Conservation (phyloP, 2,329 filamentous ascomycete species). For the Paradendryphiella salina region DNA sequence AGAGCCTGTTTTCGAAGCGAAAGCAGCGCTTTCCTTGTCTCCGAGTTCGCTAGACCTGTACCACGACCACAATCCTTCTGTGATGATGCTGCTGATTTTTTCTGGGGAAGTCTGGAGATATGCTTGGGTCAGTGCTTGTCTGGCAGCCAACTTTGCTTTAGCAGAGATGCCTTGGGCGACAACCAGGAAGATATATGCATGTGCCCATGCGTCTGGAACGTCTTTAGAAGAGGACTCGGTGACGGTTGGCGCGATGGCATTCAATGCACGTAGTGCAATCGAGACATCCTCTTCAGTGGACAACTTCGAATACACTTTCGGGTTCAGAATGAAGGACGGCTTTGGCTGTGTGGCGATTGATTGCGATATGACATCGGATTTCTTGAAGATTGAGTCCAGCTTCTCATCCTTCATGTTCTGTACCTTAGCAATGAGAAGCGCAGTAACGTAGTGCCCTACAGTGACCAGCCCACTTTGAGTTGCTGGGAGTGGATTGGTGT, state of each 20-base stretch:
- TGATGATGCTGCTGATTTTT: slow-evolving; percentile 64
- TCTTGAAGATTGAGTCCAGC: slow-evolving; percentile 62
- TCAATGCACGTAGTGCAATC: slow-evolving; percentile 75
- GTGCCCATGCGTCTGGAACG: slow-evolving; percentile 74
- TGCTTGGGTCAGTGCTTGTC: slow-evolving; percentile 62
- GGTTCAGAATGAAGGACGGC: slow-evolving; percentile 82
- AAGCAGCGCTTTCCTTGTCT: slow-evolving; percentile 78
- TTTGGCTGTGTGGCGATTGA: slow-evolving; percentile 74
- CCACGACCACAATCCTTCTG: slow-evolving; percentile 80
- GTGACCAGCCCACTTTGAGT: slow-evolving; percentile 82
- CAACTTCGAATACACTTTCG: slow-evolving; percentile 82
- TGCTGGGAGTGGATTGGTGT: slow-evolving; percentile 74
- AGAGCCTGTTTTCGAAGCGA: slow-evolving; percentile 66
- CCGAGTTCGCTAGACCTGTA: slow-evolving; percentile 65
- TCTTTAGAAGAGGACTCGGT: slow-evolving; percentile 53
- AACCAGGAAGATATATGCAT: slow-evolving; percentile 79
- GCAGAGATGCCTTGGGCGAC: slow-evolving; percentile 65
- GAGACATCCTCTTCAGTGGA: slow-evolving; percentile 71
- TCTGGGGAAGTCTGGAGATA: slow-evolving; percentile 63
- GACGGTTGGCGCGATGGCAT: slow-evolving; percentile 62
- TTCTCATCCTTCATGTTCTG: slow-evolving; percentile 59
- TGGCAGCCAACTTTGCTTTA: slow-evolving; percentile 65
- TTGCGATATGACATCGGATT: slow-evolving; percentile 65
- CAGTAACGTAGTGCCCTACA: slow-evolving; percentile 73
- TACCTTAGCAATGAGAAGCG: slow-evolving; percentile 62